phyloP scores from a whole-genome alignment of 2,329 filamentous ascomycete genomes.

The Colletotrichum nymphaeae region DNA sequence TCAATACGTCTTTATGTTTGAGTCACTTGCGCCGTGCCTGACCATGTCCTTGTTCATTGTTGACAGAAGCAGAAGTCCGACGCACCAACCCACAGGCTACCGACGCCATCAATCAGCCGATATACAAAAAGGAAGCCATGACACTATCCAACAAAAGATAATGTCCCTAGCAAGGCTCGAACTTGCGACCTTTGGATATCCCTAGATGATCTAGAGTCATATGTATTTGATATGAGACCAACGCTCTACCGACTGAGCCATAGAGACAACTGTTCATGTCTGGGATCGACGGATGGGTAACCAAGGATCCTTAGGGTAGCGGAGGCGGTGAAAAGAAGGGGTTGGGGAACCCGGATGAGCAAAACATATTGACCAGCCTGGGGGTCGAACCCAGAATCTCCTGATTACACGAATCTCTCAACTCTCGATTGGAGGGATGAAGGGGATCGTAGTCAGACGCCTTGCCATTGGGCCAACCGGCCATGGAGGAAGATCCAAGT shows the following conservation, averaged over 20 bases:
- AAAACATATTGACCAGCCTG: constrained; percentile 33
- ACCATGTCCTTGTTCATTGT: no score
- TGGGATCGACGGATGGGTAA: accelerated
- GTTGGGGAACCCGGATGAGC: neutral
- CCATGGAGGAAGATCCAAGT: neutral
- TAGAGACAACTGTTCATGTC: neutral
- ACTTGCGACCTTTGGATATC: constrained; percentile 29
- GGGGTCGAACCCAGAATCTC: constrained; percentile 37
- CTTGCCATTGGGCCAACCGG: constrained; percentile 52
- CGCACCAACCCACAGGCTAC: no score
- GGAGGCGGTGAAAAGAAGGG: neutral
- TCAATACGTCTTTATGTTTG: neutral
- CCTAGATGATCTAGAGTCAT: constrained; percentile 3
- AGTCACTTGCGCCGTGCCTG: no score
- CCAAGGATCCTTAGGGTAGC: neutral
- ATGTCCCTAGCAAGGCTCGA: constrained; percentile 24
- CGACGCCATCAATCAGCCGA: neutral
- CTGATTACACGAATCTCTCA: constrained; percentile 17
- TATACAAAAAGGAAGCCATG: neutral
- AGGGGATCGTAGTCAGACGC: constrained; percentile 53
- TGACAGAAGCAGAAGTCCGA: no score
- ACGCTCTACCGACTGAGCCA: constrained; percentile 18
- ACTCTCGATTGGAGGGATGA: neutral
- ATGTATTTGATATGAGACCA: neutral
- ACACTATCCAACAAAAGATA: neutral